A percentile compares a stretch with the other conserved stretches of the same genome.
phyloP scores from a whole-genome alignment of 257 asterid species.

The Linaria vulgaris region DNA sequence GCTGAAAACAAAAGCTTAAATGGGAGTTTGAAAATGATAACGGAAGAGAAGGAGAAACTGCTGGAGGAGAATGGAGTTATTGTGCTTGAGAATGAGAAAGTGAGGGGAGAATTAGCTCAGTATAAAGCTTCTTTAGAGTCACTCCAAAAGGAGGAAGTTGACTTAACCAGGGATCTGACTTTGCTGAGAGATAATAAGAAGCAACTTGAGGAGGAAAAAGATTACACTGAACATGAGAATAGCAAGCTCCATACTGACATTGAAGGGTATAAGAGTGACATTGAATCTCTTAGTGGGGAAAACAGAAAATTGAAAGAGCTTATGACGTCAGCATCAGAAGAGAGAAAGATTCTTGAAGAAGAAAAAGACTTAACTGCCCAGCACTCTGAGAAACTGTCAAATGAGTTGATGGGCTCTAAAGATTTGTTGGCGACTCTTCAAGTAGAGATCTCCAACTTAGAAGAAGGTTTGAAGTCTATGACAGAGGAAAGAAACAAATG shows the following conservation, averaged over 20 bases:
- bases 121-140: constrained; percentile 52
- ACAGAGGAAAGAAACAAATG: constrained; percentile 53
- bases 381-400: constrained; percentile 48
- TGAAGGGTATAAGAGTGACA: constrained; percentile 42
- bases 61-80: constrained; percentile 47
- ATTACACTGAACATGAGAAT: constrained; percentile 47
- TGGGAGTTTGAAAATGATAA: constrained; percentile 38
- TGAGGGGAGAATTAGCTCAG: constrained; percentile 51
- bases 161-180: constrained; percentile 32
- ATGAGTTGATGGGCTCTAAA: constrained; percentile 46
- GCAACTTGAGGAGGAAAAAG: constrained; percentile 54
- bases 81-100: constrained; percentile 51
- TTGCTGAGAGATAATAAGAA: constrained; percentile 51
- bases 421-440: constrained; percentile 52
- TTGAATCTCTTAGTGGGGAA: constrained; percentile 58
- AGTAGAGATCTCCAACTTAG: constrained; percentile 50
- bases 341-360: constrained; percentile 49
- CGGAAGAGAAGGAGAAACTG: constrained; percentile 56
- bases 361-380: constrained; percentile 42
- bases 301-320: constrained; percentile 42
- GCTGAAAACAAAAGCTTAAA: constrained; percentile 57
- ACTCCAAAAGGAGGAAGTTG: constrained; percentile 42
- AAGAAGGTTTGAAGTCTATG: constrained; percentile 34
- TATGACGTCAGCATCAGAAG: constrained; percentile 44
- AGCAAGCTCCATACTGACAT: constrained; percentile 48